Conservation (phyloP, 441 rosid genomes). For the Erysimum pusillum region DNA sequence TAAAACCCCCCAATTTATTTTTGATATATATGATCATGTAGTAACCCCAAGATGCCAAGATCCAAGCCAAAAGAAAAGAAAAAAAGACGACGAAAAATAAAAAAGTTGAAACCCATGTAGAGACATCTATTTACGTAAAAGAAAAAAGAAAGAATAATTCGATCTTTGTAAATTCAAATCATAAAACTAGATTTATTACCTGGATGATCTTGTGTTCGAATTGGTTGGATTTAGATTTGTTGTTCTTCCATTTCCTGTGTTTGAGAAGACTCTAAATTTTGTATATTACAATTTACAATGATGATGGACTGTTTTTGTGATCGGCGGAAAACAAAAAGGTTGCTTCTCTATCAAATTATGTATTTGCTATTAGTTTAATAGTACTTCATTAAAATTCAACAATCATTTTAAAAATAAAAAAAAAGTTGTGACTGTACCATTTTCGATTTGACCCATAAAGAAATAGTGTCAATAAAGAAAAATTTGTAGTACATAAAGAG, state of each 20-base stretch:
- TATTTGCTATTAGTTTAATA: slow-evolving; percentile 12
- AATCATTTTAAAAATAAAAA: background rate
- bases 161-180: slow-evolving; percentile 10
- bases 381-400: background rate
- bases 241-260: slow-evolving; percentile 30
- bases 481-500: background rate
- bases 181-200: slow-evolving; percentile 14
- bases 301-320: slow-evolving; percentile 29
- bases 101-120: slow-evolving; percentile 12
- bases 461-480: background rate
- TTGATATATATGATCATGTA: slow-evolving; percentile 30
- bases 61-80: background rate
- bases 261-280: slow-evolving; percentile 33
- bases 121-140: slow-evolving; percentile 4
- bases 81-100: slow-evolving; percentile 1
- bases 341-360: background rate
- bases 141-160: background rate
- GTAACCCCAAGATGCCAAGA: slow-evolving; percentile 1
- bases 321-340: slow-evolving; percentile 15
- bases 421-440: background rate
- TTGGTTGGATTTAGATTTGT: slow-evolving; percentile 32
- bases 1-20: background rate
- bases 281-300: slow-evolving; percentile 22
- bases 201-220: slow-evolving; percentile 30
- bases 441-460: slow-evolving; percentile 1